Base-by-base conservation (phyloP, 2,329 filamentous ascomycete genomes). In the Chaetomium sp. region DNA sequence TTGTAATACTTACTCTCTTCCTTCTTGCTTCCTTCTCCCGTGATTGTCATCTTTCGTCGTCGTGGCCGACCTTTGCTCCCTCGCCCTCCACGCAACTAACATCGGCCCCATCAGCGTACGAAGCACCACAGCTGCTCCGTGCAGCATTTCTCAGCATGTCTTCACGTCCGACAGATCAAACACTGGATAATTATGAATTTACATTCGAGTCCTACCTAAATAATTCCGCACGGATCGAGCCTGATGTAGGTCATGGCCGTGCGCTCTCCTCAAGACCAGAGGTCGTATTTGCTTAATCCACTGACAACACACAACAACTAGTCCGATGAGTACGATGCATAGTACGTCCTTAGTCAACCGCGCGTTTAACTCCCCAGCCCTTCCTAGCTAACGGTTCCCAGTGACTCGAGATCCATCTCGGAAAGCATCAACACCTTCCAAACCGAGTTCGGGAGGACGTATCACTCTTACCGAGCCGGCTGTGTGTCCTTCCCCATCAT, bases 391-490 rank as follows among this genome's bases (percentile, higher is more conserved):
- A 52, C 35, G 54, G 8, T 1, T 19, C 6, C 5, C n/a, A 67
- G 65, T 53, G 62, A 67, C 43, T 59, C 62, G 11, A 59, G 60
- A 11, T 70, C 67, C 8, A 46, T 69, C 10, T 65, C 64, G 5
- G 68, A 69, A 9, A 69, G 67, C 59, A 65, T 69, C n/a, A 63
- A 61, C 52, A 61, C 55, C 14, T 66, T 59, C 52, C 62, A 64
- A 42, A 59, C 65, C 41, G 63, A 68, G 43, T 68, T 68, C 37
- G 68, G 68, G 7, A 62, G 68, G 50, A 70, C 68, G 8, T 69
- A 69, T 19, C 67, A 70, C 49, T 63, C 67, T 1, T 69, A 62
- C 56, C 65, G 63, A 11, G 64, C 67, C 6, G 66, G 67, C 4
- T 70, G 68, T 69, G 51, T 44, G 66, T 32, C 40, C 11, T 14